A percentile compares a stretch with the other conserved stretches of the same genome.
Evolutionary conservation across 768 basidiomycete species (phyloP).

Genomic region (Hygrocybe coccinea): DNA sequence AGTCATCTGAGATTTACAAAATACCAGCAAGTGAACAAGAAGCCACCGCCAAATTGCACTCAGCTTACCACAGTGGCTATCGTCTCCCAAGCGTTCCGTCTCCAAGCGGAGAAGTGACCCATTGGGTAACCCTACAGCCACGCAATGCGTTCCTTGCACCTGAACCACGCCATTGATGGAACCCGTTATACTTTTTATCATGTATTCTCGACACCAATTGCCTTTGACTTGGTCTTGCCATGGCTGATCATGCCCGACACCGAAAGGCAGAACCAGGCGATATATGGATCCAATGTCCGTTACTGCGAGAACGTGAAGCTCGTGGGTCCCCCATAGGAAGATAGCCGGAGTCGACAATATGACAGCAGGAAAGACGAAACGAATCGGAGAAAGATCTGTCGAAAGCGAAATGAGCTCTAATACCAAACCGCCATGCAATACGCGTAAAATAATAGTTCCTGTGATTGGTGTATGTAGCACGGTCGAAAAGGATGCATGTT

Average conservation of each 20-base stretch:
- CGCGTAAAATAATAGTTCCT: constrained; percentile 66
- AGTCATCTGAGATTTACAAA: constrained; percentile 48
- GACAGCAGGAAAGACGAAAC: constrained; percentile 71
- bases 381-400: constrained; percentile 57
- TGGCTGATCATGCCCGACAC: constrained; percentile 41
- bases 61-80: constrained; percentile 52
- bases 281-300: constrained; percentile 68
- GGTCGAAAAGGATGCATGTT: constrained; percentile 69
- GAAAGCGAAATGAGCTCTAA: constrained; percentile 76
- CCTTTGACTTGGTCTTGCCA: constrained; percentile 53
- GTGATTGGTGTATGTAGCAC: constrained; percentile 52
- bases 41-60: background rate
- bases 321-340: constrained; percentile 47
- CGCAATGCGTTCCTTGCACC: constrained; percentile 60
- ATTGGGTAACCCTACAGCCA: constrained; percentile 56
- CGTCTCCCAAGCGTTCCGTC: constrained; percentile 51
- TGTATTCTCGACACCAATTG: constrained; percentile 65
- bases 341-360: constrained; percentile 63
- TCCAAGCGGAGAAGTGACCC: constrained; percentile 69
- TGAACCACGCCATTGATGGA: constrained; percentile 48
- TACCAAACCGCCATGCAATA: constrained; percentile 68
- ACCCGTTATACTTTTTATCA: constrained; percentile 50
- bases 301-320: constrained; percentile 68
- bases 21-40: background rate
- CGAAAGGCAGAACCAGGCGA: constrained; percentile 61